A percentile compares a stretch with the other conserved stretches of the same genome.
These are phyloP conservation scores for Phytopythium litorale DNA, from an alignment of 352 stramenopile species.

Conservation along the genomic window DNA sequence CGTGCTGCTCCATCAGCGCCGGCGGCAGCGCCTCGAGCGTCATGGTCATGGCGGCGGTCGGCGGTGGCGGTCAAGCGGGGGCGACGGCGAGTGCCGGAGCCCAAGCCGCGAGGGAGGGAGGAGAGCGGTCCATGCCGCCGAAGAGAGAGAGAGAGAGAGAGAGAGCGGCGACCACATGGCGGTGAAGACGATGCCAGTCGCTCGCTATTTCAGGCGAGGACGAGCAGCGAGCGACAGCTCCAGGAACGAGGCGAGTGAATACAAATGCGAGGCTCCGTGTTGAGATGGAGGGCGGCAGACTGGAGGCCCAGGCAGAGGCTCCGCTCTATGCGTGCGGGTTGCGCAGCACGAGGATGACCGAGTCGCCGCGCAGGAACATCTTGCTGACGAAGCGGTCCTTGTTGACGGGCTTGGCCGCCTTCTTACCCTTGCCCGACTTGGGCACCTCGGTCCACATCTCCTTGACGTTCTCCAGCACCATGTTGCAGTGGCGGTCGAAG, in stretches of 20 bases:
- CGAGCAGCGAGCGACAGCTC: too few relatives aligned
- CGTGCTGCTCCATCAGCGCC: slow-evolving; percentile 31
- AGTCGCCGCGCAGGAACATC: slow-evolving; percentile 99
- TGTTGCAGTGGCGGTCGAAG: slow-evolving; percentile 99
- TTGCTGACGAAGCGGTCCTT: slow-evolving; percentile 99
- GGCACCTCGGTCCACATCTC: slow-evolving; percentile 99
- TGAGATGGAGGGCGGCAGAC: too few relatives aligned
- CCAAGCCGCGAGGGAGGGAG: too few relatives aligned
- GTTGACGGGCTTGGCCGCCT: slow-evolving; percentile 95
- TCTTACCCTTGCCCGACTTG: slow-evolving; percentile 97
- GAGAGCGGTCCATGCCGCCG: too few relatives aligned
- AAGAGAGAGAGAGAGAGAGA: too few relatives aligned
- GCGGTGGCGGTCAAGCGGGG: neutral
- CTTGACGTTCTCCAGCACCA: slow-evolving; percentile 99
- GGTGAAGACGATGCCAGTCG: too few relatives aligned
- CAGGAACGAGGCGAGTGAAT: too few relatives aligned
- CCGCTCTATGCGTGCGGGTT: slow-evolving; percentile 90
- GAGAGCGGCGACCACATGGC: too few relatives aligned
- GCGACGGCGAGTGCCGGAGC: neutral
- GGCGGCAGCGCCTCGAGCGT: slow-evolving; percentile 26
- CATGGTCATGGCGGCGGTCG: slow-evolving; percentile 1
- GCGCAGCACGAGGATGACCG: slow-evolving; percentile 97
- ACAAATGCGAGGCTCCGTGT: too few relatives aligned
- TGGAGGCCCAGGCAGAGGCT: neutral
- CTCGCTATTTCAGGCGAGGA: too few relatives aligned